Evolutionary conservation across 352 stramenopile genomes (phyloP).

Genomic region (Phytophthora fragariae): DNA sequence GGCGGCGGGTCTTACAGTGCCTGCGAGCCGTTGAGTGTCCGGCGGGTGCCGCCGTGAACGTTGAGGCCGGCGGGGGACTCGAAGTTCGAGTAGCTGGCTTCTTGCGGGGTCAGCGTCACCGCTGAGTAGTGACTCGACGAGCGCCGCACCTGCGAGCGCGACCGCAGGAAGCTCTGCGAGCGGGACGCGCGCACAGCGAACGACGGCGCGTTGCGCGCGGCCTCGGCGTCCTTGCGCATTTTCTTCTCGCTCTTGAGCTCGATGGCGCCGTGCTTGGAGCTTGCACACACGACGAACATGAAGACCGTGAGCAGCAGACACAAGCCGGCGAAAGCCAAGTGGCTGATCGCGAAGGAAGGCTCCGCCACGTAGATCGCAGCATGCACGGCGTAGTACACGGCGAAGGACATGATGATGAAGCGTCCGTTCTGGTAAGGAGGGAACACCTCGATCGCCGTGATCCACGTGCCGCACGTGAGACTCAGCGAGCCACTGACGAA

Average conservation of each 20-base stretch:
- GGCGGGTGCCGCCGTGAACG: conserved; percentile 35
- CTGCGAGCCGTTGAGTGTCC: conserved; percentile 48
- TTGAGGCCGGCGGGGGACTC: conserved; percentile 64
- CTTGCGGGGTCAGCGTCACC: conserved; percentile 51
- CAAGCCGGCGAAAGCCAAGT: conserved; percentile 79
- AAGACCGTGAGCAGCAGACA: conserved; percentile 74
- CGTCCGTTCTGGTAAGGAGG: conserved; percentile 77
- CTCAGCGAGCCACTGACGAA: conserved; percentile 73
- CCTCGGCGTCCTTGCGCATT: conserved; percentile 65
- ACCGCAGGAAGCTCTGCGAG: conserved; percentile 85
- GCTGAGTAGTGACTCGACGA: conserved; percentile 65
- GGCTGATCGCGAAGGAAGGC: conserved; percentile 78
- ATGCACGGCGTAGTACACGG: conserved; percentile 78
- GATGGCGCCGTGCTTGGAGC: conserved; percentile 84
- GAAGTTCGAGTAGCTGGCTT: conserved; percentile 84
- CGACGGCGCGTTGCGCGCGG: conserved; percentile 51
- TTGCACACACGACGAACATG: conserved; percentile 84
- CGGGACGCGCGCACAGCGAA: conserved; percentile 67
- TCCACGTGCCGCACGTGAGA: conserved; percentile 84
- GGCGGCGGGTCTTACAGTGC: conserved; percentile 20
- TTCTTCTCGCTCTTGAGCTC: conserved; percentile 90
- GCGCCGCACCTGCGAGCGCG: conserved; percentile 58
- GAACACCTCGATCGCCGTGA: conserved; percentile 88
- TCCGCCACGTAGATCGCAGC: conserved; percentile 65
- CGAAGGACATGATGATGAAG: conserved; percentile 79